Base-by-base conservation (phyloP, 2,329 filamentous ascomycete species). In the Alternaria angustiovoidea region DNA sequence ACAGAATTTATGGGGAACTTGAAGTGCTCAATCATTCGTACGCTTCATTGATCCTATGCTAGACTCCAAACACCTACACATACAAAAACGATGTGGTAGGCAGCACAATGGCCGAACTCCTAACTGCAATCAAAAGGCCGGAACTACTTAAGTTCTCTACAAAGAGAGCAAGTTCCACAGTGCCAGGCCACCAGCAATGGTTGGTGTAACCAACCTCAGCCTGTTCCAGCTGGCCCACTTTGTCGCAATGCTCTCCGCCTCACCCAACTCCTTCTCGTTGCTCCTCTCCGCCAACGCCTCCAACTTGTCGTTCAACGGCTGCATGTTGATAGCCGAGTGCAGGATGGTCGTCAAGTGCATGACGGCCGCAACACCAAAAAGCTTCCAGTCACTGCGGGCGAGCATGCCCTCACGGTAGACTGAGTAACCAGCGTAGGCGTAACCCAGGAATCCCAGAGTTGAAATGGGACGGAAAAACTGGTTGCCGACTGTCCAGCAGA, bases 381-480 rank as follows among this genome's bases (percentile, higher is more conserved):
- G 30, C 44, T 75, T 77, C 82, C 82, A 84, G 62, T 83, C 82
- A n/a, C 77, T 76, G 22, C 77, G 72, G 4, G 72, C 73, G 18
- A 67, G 60, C 9, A 63, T 26, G 8, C 71, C 71, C 51, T 75
- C 69, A 18, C 69, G 70, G 54, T 73, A 77, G 12, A 77, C 70
- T 1, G 70, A 73, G 66, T 77, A 83, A 14, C 79, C 75, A 2
- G 80, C 75, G 64, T 81, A 84, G 5, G 75, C 79, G 64, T 85
- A 85, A 30, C 82, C 82, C 14, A 84, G 66, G 60, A 83, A 80
- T 20, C 82, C 81, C 2, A 84, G 71, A 1, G 81, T 81, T 57
- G 79, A 81, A 59, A 85, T 84, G n/a, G 83, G 82, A 1, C 83
- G 79, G 74, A 85, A 84, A 75, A 85, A 83, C 30, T 77, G 72